These are phyloP conservation scores for Tolypocladium guangdongense DNA, from an alignment of 2,329 filamentous ascomycete genomes.

Conservation along the genomic window DNA sequence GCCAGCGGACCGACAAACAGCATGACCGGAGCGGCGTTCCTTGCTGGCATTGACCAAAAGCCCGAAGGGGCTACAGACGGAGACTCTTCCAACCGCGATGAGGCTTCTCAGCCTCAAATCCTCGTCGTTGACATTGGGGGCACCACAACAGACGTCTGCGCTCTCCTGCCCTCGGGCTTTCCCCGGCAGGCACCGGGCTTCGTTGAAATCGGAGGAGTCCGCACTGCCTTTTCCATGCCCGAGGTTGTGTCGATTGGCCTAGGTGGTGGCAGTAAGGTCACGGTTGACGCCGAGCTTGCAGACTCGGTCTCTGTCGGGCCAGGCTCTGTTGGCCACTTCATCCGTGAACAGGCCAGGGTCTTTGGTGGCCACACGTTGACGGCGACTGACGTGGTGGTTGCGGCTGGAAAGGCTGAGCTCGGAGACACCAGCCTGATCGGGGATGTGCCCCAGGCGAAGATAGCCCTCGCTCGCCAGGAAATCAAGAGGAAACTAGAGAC, in stretches of 20 bases:
- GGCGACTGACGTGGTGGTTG: constrained; percentile 39
- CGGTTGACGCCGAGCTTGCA: constrained; percentile 13
- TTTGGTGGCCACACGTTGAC: constrained; percentile 45
- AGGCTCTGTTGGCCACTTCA: constrained; percentile 41
- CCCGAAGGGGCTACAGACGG: not conserved
- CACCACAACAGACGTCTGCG: constrained; percentile 49
- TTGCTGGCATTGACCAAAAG: constrained; percentile 32
- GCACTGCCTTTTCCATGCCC: constrained; percentile 48
- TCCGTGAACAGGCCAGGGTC: constrained; percentile 34
- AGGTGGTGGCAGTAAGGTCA: constrained; percentile 37
- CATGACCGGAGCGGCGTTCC: constrained; percentile 40
- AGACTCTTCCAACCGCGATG: not conserved
- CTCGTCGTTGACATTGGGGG: constrained; percentile 50
- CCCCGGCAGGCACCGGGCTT: constrained; percentile 48
- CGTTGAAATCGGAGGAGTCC: constrained; percentile 45
- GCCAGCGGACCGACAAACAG: constrained; percentile 43
- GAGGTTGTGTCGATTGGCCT: constrained; percentile 45
- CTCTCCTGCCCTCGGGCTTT: constrained; percentile 46
- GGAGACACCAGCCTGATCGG: constrained; percentile 18
- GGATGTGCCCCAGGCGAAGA: constrained; percentile 9
- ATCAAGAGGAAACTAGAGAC: constrained; percentile 37
- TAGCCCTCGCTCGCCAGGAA: constrained; percentile 15
- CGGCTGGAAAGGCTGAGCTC: constrained; percentile 17
- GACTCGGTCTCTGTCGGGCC: constrained; percentile 37
- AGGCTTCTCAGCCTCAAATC: constrained; percentile 15